Percentiles rank a stretch among this genome's conserved stretches.
phyloP scores from a whole-genome alignment of 257 asterid species.

The Knoxia roxburghii region DNA sequence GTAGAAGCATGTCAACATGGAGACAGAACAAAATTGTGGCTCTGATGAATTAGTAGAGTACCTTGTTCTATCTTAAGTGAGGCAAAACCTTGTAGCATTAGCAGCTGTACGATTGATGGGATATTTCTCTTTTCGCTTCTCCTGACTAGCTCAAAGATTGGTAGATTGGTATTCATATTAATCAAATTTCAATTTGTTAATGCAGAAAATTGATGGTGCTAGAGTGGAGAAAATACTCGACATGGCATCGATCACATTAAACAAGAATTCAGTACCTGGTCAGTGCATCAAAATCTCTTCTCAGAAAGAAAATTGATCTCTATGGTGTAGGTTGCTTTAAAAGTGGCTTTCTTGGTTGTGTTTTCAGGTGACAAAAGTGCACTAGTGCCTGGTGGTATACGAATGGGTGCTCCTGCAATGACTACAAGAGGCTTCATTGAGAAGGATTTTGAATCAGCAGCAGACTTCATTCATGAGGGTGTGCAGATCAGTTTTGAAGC shows the following conservation, averaged over 20 bases:
- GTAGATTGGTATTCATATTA: neutral
- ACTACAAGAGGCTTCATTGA: conserved; percentile 82
- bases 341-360: neutral
- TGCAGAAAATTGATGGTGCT: conserved; percentile 90
- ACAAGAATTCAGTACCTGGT: conserved; percentile 97
- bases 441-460: conserved; percentile 54
- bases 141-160: neutral
- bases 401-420: conserved; percentile 94
- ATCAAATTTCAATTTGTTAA: conserved; percentile 1
- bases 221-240: conserved; percentile 90
- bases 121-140: neutral
- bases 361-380: conserved; percentile 84
- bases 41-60: no score
- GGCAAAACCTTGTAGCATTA: no score
- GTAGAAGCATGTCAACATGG: no score
- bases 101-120: neutral
- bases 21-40: no score
- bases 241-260: conserved; percentile 91
- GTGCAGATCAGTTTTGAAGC: conserved; percentile 75
- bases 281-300: conserved; percentile 11
- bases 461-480: conserved; percentile 88
- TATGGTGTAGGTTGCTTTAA: no score
- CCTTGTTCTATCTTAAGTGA: no score
- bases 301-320: no score
- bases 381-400: conserved; percentile 88